phyloP scores from a whole-genome alignment of 805 yeast species.

The Saturnispora ahearnii region DNA sequence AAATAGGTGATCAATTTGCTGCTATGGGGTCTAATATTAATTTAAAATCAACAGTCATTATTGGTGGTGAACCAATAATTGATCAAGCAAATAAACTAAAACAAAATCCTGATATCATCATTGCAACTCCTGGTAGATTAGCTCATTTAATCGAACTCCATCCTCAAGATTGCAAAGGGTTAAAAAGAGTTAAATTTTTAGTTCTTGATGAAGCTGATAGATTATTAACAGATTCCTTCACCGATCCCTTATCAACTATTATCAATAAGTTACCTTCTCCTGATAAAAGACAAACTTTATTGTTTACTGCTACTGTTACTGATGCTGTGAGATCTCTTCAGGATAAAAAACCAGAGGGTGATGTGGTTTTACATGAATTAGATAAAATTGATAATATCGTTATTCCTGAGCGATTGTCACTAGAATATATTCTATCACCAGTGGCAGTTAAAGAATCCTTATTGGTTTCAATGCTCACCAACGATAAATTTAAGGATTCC shows the following conservation, averaged over 20 bases:
- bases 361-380: slow-evolving; percentile 65
- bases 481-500: slow-evolving; percentile 51
- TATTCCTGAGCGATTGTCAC: slow-evolving; percentile 62
- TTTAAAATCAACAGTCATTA: slow-evolving; percentile 70
- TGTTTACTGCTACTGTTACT: slow-evolving; percentile 94
- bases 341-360: slow-evolving; percentile 39
- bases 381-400: slow-evolving; percentile 68
- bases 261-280: slow-evolving; percentile 64
- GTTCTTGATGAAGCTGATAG: slow-evolving; percentile 97
- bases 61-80: slow-evolving; percentile 95
- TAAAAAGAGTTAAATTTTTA: slow-evolving; percentile 67
- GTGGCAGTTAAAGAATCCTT: slow-evolving; percentile 87
- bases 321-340: slow-evolving; percentile 80
- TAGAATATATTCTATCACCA: slow-evolving; percentile 69
- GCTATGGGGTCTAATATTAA: slow-evolving; percentile 90
- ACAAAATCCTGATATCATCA: slow-evolving; percentile 82
- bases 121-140: slow-evolving; percentile 94
- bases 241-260: slow-evolving; percentile 67
- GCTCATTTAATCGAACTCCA: slow-evolving; percentile 88
- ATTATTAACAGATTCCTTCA: slow-evolving; percentile 73
- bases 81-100: slow-evolving; percentile 77
- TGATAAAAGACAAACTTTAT: slow-evolving; percentile 68
- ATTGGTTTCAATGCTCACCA: slow-evolving; percentile 56
- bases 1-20: slow-evolving; percentile 92
- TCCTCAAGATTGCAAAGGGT: slow-evolving; percentile 74